phyloP scores from a whole-genome alignment of 805 yeast genomes.

The Wickerhamiella brachini region DNA sequence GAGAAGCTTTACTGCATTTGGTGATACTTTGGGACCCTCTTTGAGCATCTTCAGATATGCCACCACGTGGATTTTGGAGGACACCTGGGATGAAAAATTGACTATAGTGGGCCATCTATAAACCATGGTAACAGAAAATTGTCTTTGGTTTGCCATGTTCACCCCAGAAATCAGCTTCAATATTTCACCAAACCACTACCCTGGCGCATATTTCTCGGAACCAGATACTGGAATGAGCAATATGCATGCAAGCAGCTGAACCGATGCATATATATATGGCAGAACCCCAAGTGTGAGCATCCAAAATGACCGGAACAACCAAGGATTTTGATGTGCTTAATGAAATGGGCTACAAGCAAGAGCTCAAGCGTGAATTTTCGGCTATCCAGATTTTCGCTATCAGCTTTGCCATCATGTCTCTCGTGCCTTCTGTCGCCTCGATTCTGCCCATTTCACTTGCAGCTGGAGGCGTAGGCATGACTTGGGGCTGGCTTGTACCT shows the following conservation, averaged over 20 bases:
- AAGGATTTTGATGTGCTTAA: constrained; percentile 19
- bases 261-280: background rate
- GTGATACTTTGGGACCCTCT: background rate
- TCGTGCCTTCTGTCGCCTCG: constrained; percentile 42
- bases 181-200: background rate
- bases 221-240: background rate
- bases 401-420: constrained; percentile 57
- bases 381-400: constrained; percentile 52
- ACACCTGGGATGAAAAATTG: too few species aligned
- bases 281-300: background rate
- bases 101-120: too few species aligned
- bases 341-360: constrained; percentile 57
- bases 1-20: background rate
- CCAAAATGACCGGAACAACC: constrained; percentile 5
- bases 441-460: constrained; percentile 36
- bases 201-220: background rate
- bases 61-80: too few species aligned
- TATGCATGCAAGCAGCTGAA: background rate
- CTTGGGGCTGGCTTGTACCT: constrained; percentile 61
- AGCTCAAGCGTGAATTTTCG: constrained; percentile 42
- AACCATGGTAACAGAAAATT: too few species aligned
- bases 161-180: too few species aligned
- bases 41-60: background rate
- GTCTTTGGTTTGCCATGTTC: background rate
- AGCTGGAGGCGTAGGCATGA: constrained; percentile 47